Conservation (phyloP, 805 yeast species). For the Candida loeiensis region DNA sequence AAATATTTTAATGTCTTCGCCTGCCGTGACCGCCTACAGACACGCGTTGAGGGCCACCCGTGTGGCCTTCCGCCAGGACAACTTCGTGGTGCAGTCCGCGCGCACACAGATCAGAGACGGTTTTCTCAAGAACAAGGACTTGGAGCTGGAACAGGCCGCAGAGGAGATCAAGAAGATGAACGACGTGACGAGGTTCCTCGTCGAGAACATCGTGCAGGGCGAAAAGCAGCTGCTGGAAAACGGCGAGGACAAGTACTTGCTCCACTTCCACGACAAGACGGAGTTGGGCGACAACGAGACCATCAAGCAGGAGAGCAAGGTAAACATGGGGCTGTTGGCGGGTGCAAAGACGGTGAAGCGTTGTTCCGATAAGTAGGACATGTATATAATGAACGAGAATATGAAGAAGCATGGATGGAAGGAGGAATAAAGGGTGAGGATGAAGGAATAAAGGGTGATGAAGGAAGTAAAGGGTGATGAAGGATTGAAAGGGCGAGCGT, state of each 20-base stretch:
- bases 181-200: conserved; percentile 68
- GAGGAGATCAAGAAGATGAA: conserved; percentile 54
- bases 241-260: conserved; percentile 38
- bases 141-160: conserved; percentile 15
- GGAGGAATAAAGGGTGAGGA: not conserved
- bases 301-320: conserved; percentile 48
- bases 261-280: conserved; percentile 75
- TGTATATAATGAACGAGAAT: conserved; percentile 2
- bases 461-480: conserved; percentile 15
- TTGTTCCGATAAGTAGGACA: conserved; percentile 14
- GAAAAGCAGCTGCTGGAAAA: conserved; percentile 21
- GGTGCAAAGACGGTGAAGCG: conserved; percentile 46
- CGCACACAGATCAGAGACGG: conserved; percentile 57
- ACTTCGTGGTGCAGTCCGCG: conserved; percentile 52
- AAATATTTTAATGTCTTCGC: conserved; percentile 2
- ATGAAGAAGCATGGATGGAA: conserved; percentile 3
- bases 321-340: conserved; percentile 45
- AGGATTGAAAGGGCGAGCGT: conserved; percentile 16
- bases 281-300: conserved; percentile 91
- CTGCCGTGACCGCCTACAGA: conserved; percentile 49
- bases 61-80: conserved; percentile 54
- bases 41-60: conserved; percentile 63
- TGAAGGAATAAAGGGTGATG: not conserved
- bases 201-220: conserved; percentile 86
- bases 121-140: conserved; percentile 31